Evolutionary conservation across 108 stramenopile species (phyloP).

Genomic region (Skeletonema menzelii): DNA sequence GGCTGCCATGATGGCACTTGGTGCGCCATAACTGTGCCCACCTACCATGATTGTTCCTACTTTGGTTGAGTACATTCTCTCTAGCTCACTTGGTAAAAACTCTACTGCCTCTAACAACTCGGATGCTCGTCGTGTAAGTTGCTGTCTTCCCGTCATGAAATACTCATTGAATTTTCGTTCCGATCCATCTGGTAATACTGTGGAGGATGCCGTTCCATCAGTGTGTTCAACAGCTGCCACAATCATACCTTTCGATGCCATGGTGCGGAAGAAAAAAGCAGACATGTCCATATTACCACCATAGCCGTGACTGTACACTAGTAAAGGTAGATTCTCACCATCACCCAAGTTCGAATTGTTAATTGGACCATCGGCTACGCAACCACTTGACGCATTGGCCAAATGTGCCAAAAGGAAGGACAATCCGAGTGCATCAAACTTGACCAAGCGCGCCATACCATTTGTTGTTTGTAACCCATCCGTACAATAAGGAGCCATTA

Average conservation of each 20-base stretch:
- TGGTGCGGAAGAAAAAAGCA: conserved; percentile 20
- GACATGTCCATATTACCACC: conserved; percentile 34
- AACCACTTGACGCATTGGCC: conserved; percentile 14
- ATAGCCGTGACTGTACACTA: conserved; percentile 28
- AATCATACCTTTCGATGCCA: conserved; percentile 20
- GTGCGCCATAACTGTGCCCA: conserved; percentile 19
- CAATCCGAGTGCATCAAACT: conserved; percentile 13
- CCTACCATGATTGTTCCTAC: conserved; percentile 22
- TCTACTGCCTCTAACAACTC: conserved; percentile 20
- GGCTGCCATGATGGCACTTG: conserved; percentile 37
- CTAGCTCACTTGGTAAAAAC: not conserved
- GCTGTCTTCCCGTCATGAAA: conserved; percentile 15
- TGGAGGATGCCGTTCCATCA: conserved; percentile 24
- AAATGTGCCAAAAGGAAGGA: conserved; percentile 18
- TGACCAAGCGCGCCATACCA: conserved; percentile 16
- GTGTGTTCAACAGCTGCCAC: conserved; percentile 35
- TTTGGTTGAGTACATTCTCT: not conserved
- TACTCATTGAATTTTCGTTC: conserved; percentile 9
- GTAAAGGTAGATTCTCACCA: not conserved
- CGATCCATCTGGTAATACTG: conserved; percentile 12
- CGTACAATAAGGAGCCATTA: conserved; percentile 16
- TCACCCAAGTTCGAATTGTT: not conserved
- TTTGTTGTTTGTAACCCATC: conserved; percentile 18
- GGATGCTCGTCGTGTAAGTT: conserved; percentile 24
- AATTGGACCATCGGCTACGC: conserved; percentile 10